Conservation (phyloP, 108 stramenopile species). For the Stephanodiscus minutulus region DNA sequence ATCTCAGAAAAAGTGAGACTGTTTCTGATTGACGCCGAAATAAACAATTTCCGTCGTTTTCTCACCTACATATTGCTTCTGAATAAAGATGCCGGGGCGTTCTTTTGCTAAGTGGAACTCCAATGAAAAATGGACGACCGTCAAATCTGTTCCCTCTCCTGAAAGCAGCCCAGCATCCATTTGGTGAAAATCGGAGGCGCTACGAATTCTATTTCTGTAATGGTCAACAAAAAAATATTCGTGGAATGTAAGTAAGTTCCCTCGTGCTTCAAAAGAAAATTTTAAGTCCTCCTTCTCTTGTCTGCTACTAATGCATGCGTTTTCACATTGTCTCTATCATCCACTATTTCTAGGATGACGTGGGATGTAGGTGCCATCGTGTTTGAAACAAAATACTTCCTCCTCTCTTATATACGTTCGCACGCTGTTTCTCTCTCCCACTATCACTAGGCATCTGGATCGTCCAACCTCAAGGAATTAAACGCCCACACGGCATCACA, state of each 20-base stretch:
- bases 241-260: constrained; percentile 41
- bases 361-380: too few relatives aligned
- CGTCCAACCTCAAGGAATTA: constrained; percentile 45
- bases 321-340: constrained; percentile 16
- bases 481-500: constrained; percentile 61
- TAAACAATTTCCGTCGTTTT: background rate
- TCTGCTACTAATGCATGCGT: constrained; percentile 47
- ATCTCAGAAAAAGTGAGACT: constrained; percentile 30
- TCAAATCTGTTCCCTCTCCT: constrained; percentile 83
- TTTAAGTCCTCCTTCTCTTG: constrained; percentile 59
- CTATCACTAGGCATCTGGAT: constrained; percentile 27
- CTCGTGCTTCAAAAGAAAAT: constrained; percentile 9
- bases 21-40: background rate
- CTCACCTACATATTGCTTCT: background rate
- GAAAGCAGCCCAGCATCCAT: constrained; percentile 75
- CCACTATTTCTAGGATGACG: too few relatives aligned
- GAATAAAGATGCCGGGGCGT: constrained; percentile 63
- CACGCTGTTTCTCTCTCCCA: too few relatives aligned
- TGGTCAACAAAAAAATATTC: constrained; percentile 53
- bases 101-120: constrained; percentile 83
- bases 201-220: constrained; percentile 81
- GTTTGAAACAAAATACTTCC: too few relatives aligned
- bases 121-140: constrained; percentile 91
- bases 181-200: constrained; percentile 69
- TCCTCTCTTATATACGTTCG: too few relatives aligned